phyloP scores from a whole-genome alignment of 2,329 filamentous ascomycete genomes.

The Claviceps maximensis region DNA sequence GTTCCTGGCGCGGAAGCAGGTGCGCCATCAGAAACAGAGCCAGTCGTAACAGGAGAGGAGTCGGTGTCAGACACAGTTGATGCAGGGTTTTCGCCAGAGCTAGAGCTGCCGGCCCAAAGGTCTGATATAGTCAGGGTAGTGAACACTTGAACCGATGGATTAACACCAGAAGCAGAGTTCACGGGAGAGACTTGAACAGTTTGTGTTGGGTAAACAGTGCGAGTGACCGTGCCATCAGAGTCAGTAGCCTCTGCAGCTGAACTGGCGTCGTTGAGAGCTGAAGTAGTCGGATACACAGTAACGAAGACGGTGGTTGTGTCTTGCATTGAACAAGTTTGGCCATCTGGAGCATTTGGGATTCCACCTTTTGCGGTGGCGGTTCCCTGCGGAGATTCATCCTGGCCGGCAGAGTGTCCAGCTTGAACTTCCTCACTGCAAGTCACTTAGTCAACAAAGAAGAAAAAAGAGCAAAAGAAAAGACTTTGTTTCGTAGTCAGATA shows the following conservation, averaged over 20 bases:
- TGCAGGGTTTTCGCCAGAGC: constrained; percentile 3
- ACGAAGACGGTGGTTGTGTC: constrained; percentile 33
- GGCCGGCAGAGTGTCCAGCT: constrained; percentile 5
- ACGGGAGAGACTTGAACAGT: constrained; percentile 15
- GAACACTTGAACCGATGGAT: constrained; percentile 15
- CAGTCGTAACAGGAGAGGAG: constrained; percentile 8
- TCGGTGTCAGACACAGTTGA: neutral
- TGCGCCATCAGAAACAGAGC: constrained; percentile 7
- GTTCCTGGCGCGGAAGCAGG: constrained; percentile 8
- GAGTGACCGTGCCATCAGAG: constrained; percentile 10
- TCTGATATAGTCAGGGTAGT: constrained; percentile 23
- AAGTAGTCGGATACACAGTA: constrained; percentile 26
- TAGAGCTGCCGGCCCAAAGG: constrained; percentile 16
- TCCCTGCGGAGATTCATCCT: constrained; percentile 2
- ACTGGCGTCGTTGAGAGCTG: constrained; percentile 8
- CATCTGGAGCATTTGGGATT: constrained; percentile 3
- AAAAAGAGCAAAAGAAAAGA: neutral
- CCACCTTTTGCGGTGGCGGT: constrained; percentile 4
- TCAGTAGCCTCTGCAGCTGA: constrained; percentile 6
- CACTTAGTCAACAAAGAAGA: neutral
- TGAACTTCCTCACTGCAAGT: constrained; percentile 8
- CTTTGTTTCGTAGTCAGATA: neutral
- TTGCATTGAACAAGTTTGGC: constrained; percentile 25
- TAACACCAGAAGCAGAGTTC: constrained; percentile 7
- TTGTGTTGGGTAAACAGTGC: constrained; percentile 13